Percentiles rank a stretch among this genome's conserved stretches.
phyloP scores from a whole-genome alignment of 768 basidiomycete species.

The Hygrophorus pudorinus region DNA sequence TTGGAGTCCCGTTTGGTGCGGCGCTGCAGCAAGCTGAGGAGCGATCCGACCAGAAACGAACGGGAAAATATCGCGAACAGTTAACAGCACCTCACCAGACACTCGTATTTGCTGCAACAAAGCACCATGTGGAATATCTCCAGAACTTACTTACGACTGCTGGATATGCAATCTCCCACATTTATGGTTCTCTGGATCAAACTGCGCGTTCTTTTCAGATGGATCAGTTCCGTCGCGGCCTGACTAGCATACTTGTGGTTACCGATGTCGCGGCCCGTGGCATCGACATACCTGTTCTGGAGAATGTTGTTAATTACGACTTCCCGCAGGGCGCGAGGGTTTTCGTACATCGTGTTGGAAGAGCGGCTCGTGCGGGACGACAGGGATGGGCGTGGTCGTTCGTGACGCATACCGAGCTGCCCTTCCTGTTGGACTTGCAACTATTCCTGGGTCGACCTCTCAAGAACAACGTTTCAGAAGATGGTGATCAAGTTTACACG shows the following conservation, averaged over 20 bases:
- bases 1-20: conserved; percentile 60
- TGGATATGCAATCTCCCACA: conserved; percentile 86
- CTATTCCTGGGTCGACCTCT: conserved; percentile 83
- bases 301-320: conserved; percentile 97
- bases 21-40: conserved; percentile 16
- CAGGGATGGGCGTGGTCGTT: conserved; percentile 98
- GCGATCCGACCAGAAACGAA: conserved; percentile 33
- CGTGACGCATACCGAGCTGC: conserved; percentile 75
- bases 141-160: conserved; percentile 64
- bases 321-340: conserved; percentile 91
- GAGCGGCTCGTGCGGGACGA: conserved; percentile 91
- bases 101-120: conserved; percentile 90
- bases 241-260: conserved; percentile 81
- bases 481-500: conserved; percentile 55
- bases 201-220: conserved; percentile 82
- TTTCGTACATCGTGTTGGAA: conserved; percentile 94
- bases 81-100: conserved; percentile 77
- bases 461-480: conserved; percentile 35
- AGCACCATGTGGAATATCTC: conserved; percentile 97
- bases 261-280: conserved; percentile 98
- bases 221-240: conserved; percentile 76
- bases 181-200: conserved; percentile 95
- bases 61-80: conserved; percentile 42
- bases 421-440: conserved; percentile 87
- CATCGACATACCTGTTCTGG: conserved; percentile 93